Evolutionary conservation across 768 basidiomycete genomes (phyloP), one percentile per base, ranked within the genome.

Genomic region (Lentinula sp.): DNA sequence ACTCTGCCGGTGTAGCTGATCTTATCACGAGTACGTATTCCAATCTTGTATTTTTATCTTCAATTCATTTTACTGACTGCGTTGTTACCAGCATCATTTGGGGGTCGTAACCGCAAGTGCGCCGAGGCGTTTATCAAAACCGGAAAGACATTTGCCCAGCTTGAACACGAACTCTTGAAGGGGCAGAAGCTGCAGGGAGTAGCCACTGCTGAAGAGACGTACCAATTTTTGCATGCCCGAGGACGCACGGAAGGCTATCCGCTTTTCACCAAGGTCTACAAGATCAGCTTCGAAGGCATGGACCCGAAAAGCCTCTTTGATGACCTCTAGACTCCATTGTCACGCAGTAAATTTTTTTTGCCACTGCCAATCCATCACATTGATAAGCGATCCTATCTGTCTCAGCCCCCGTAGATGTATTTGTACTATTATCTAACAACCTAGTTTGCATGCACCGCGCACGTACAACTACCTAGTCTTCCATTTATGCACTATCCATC

Each of bases 1-100:
- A 64, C 53, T 64, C 63, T 12, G 63, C 63, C 50, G 60, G 63
- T 41, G 55, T 64, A 13, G 63, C 63, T 28, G 63, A 64, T 60
- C 55, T 64, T 12, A 64, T 64, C 18, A 64, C 63, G 41, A 61
- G 58, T 50, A 61, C n/a, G 59, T 52, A 1, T 36, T 50, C 10
- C 7, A 50, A 9, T 12, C 6, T 51, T 43, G 13, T 8, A 16
- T 16, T 23, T 32, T 59, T 12, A 36, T 35, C 18, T 52, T 16
- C n/a, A 4, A n/a, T 7, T 3, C 6, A 37, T 13, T 13, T 36
- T 9, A 5, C 12, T 49, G 6, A 35, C 12, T 54, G 1, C 6
- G 9, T 7, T 32, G 6, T 42, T 28, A 15, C 16, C 20, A 60
- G 59, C 59, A 18, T 60, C 59, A 6, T 64, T 64, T 15, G 63